These are phyloP conservation scores for Dioscorea cayenensis DNA, from an alignment of 116 monocot genomes.

Conservation along the genomic window DNA sequence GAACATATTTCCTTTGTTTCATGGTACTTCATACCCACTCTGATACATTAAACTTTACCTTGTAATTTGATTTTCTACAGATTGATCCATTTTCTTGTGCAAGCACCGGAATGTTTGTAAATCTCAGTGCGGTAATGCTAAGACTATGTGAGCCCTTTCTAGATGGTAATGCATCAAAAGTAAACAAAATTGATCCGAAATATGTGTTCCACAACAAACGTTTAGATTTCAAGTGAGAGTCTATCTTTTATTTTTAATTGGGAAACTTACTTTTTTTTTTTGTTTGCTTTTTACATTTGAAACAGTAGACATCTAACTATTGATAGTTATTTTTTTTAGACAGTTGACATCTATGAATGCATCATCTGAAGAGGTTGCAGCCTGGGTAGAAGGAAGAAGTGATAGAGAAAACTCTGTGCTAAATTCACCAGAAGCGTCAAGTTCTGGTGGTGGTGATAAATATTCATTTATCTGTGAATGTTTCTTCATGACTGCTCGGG, in stretches of 20 bases:
- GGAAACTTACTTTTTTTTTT: neutral
- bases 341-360: constrained; percentile 82
- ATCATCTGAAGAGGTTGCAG: constrained; percentile 79
- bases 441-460: constrained; percentile 58
- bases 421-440: constrained; percentile 59
- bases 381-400: constrained; percentile 33
- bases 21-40: too few relatives aligned
- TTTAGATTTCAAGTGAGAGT: constrained; percentile 62
- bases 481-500: constrained; percentile 97
- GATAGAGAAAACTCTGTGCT: constrained; percentile 23
- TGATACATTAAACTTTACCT: neutral
- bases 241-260: constrained; percentile 1
- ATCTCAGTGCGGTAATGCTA: constrained; percentile 95
- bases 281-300: neutral
- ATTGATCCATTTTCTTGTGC: constrained; percentile 70
- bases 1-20: too few relatives aligned
- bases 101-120: constrained; percentile 87
- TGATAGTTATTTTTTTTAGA: constrained; percentile 28
- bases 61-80: constrained; percentile 15
- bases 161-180: constrained; percentile 65
- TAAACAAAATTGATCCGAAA: constrained; percentile 77
- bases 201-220: constrained; percentile 67
- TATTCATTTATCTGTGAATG: constrained; percentile 99
- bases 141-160: constrained; percentile 94
- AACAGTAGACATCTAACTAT: constrained; percentile 5